Percentiles rank a stretch among this genome's conserved stretches.
phyloP scores from a whole-genome alignment of 257 asterid genomes.

The Gentiana macrophylla region DNA sequence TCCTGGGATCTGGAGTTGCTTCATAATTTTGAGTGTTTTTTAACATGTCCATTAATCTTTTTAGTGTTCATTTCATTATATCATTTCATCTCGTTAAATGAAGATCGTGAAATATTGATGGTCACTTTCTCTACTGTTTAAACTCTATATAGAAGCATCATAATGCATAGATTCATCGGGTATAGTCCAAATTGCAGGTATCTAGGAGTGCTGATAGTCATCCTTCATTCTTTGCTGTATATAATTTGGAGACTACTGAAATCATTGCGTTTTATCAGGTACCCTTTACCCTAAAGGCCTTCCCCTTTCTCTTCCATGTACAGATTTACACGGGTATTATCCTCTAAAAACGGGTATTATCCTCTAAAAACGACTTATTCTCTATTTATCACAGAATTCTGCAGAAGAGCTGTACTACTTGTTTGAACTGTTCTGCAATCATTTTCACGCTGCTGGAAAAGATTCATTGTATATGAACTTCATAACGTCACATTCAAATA shows the following conservation, averaged over 20 bases:
- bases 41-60: neutral
- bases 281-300: neutral
- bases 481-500: slow-evolving; percentile 79
- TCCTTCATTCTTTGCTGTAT: slow-evolving; percentile 94
- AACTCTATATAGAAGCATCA: neutral
- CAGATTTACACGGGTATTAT: too few species aligned
- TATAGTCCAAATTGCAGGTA: slow-evolving; percentile 40
- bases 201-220: slow-evolving; percentile 74
- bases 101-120: too few species aligned
- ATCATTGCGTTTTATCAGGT: slow-evolving; percentile 89
- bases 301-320: too few species aligned
- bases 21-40: too few species aligned
- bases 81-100: neutral
- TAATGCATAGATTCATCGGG: slow-evolving; percentile 14
- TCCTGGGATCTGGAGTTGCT: too few species aligned
- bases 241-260: slow-evolving; percentile 93
- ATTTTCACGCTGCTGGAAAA: slow-evolving; percentile 73
- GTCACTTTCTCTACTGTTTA: neutral
- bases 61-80: neutral
- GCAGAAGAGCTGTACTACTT: slow-evolving; percentile 72
- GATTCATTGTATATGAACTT: slow-evolving; percentile 61
- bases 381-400: slow-evolving; percentile 55
- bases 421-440: slow-evolving; percentile 78
- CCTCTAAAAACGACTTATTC: neutral
- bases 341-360: neutral